Conservation (phyloP, 257 asterid species). For the Handroanthus guayacan region DNA sequence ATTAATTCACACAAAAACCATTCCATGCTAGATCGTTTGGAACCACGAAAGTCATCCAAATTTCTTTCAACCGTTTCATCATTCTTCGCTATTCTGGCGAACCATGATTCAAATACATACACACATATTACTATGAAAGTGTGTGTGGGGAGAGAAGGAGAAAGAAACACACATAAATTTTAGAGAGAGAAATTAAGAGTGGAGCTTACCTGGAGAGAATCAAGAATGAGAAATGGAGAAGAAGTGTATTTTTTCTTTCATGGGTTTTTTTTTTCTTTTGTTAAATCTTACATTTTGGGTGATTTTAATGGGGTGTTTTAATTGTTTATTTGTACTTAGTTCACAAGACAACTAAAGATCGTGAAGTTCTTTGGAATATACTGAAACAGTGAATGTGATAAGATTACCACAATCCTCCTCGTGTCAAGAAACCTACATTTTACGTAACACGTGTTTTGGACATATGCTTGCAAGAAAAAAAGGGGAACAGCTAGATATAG, state of each 20-base stretch:
- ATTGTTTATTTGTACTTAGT: not conserved
- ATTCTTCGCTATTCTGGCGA: too few relatives aligned
- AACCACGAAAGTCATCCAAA: too few relatives aligned
- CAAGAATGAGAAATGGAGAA: slow-evolving; percentile 26
- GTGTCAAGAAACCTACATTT: slow-evolving; percentile 3
- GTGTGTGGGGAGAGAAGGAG: too few relatives aligned
- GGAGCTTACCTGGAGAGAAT: not conserved
- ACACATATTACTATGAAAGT: not conserved
- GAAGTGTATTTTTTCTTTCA: slow-evolving; percentile 1
- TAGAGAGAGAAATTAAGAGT: not conserved
- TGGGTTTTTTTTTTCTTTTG: not conserved
- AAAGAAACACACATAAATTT: not conserved
- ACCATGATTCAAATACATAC: not conserved
- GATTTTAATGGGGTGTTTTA: slow-evolving; percentile 38
- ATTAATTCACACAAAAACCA: too few relatives aligned
- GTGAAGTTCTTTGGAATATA: slow-evolving; percentile 27
- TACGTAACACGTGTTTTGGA: slow-evolving; percentile 2
- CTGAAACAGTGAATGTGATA: not conserved
- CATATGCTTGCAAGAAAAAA: not conserved
- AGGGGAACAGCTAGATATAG: too few relatives aligned
- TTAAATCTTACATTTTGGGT: slow-evolving; percentile 33
- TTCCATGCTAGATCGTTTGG: too few relatives aligned
- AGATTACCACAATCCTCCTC: slow-evolving; percentile 5
- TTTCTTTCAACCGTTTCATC: too few relatives aligned
- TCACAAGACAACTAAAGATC: slow-evolving; percentile 41